Base-by-base conservation (phyloP, 805 yeast genomes). In the Alloascoidea africana region DNA sequence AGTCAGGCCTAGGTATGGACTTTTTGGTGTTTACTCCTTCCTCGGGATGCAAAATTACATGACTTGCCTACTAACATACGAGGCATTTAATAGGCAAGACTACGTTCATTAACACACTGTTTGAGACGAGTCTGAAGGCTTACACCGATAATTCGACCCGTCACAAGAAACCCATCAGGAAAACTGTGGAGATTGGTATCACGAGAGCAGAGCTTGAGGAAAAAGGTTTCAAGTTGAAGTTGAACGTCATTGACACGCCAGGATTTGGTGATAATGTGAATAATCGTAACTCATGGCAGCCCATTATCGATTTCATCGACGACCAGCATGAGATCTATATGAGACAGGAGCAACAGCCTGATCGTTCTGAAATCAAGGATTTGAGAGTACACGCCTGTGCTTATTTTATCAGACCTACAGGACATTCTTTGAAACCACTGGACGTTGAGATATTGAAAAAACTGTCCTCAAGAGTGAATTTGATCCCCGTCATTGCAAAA, bases 261-360 rank as follows among this genome's bases (percentile, higher is more conserved):
- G 96, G 96, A 1, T 84, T 85, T 55, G 96, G 96, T 42, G 93
- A 84, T 54, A 81, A 79, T 55, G 80, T 85, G 45, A 80, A 86
- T 62, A 87, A 86, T 60, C 70, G 62, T 50, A 78, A 80, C 54
- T 68, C 91, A 34, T 85, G 94, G 93, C 78, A 76, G 42, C 85
- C 95, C 30, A 70, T 85, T 47, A 66, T 81, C 14, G 94, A 84
- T 56, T 87, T 84, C 56, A 74, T 87, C 44, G 95, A 86, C 56
- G 93, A 84, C 53, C 96, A 86, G 62, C 91, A 84, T 52, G 86
- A 79, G 51, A 68, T 80, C 16, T 85, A 61, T 55, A 80, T 86
- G 89, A 81, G 81, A 55, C 95, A 83, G 56, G 96, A 86, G 54
- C 91, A 85, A 53, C 97, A 87, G 60, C 97, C 97, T 23, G 57